Conservation (phyloP, 106 monocot genomes). For the Phalaenopsis equestris region DNA sequence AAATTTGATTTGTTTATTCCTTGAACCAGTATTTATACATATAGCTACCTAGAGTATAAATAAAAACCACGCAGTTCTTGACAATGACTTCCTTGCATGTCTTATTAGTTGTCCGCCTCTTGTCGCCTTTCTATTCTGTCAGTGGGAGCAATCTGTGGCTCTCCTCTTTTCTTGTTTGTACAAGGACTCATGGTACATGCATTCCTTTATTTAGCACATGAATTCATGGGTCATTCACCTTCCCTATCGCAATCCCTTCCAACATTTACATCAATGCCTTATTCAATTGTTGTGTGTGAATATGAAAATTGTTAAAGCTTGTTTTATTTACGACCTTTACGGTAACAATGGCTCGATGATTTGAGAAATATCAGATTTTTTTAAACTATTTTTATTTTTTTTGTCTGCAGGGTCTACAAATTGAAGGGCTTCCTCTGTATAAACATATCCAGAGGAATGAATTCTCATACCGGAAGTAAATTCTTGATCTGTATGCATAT, state of each 20-base stretch:
- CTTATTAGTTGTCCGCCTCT: too few relatives aligned
- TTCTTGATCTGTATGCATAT: conserved; percentile 1
- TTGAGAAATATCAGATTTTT: not conserved
- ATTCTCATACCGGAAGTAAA: conserved; percentile 75
- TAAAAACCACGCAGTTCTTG: too few relatives aligned
- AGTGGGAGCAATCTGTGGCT: too few relatives aligned
- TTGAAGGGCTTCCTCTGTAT: conserved; percentile 46
- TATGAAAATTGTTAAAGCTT: not conserved
- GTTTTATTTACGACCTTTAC: not conserved
- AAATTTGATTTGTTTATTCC: too few relatives aligned
- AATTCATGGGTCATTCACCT: not conserved
- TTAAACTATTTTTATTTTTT: too few relatives aligned
- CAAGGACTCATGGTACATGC: too few relatives aligned
- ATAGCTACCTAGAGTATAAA: too few relatives aligned
- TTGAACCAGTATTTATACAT: too few relatives aligned
- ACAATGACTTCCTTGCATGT: too few relatives aligned
- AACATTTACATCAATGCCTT: conserved; percentile 1
- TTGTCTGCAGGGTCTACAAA: conserved; percentile 30
- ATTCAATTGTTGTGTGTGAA: not conserved
- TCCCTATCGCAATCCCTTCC: not conserved
- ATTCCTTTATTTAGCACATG: too few relatives aligned
- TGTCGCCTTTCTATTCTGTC: too few relatives aligned
- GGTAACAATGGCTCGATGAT: not conserved
- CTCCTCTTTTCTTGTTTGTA: too few relatives aligned
- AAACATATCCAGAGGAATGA: conserved; percentile 75